Base-by-base conservation (phyloP, 805 yeast species). In the Ogataea paradorogensis region DNA sequence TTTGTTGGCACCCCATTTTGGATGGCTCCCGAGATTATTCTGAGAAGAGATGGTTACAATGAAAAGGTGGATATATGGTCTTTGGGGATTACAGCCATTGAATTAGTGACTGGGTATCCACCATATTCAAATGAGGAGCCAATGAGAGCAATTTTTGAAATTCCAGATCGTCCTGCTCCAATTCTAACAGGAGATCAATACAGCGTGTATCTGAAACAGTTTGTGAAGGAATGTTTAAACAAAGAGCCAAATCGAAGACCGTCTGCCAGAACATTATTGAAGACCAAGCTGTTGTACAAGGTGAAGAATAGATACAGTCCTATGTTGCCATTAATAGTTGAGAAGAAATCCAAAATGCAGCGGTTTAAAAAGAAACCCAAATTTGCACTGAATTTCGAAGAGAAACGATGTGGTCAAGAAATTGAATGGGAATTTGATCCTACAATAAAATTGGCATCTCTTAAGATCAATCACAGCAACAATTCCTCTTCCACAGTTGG, bases 1-100 rank as follows among this genome's bases (percentile, higher is more conserved):
- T 82, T 90, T 70, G 96, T 89, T 37, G 98, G 98, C 1, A 89
- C 97, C 0, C 96, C 97, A 10, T 87, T 78, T 62, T 90, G 97
- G 97, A 90, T 91, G 98, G 99, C 99, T 0, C 99, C 99, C 0
- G 99, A 93, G 59, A 84, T 91, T n/a, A 84, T 93, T 30, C 35
- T 46, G 8, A 53, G 59, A 22, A 45, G 53, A 32, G 59, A 64
- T 8, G 95, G 93, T 1, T 89, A 93, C 60, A 74, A 85, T 55
- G 84, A 82, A 46, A 85, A 84, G 54, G 95, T 89, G 1, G 99
- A 93, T 58, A 85, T 93, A 38, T 93, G 99, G 99, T 88, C 96
- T 0, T 67, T 89, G 15, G 99, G 99, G 0, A 91, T 93, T 36
- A 90, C 98, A 0, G 79, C 86, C 1, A 84, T 86, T 53, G 99